Base-by-base conservation (phyloP, 768 basidiomycete genomes). In the Kockovaella imperatae region DNA sequence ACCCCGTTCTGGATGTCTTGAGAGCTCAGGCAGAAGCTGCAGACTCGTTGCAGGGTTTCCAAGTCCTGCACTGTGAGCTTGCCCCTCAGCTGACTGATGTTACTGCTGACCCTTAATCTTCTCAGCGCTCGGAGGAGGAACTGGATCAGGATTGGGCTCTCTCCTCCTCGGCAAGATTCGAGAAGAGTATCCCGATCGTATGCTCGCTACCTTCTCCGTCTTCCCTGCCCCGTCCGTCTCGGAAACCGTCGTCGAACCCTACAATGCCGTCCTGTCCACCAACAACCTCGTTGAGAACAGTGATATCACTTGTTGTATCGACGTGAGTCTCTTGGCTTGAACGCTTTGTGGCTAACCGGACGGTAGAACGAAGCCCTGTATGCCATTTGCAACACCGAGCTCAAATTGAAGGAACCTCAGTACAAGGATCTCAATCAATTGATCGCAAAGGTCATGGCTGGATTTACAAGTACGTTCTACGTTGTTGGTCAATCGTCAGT, bases 361-460 rank as follows among this genome's bases (percentile, higher is more conserved):
- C 24, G 11, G 10, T 41, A 74, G 66, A 72, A 74, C 56, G 70
- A 73, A 50, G 71, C 71, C 13, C 57, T 74, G 8, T 74, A 74
- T 59, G 53, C 73, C 39, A 73, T 74, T 45, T 50, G 62, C 46
- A 47, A 56, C 26, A 59, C 54, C 36, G 63, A 64, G 24, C 56
- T 74, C 32, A 70, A 71, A 52, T 48, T 54, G 26, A 51, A 58
- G 40, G 47, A 49, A 14, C 74, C 74, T 1, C 42, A 57, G 15
- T 69, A 73, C 54, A 50, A 59, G 15, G 65, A 73, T 20, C 60
- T 74, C 20, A 74, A 74, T 64, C 50, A 82, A 80, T 73, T 93
- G 30, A 81, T 95, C 42, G 78, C 89, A 1, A 83, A 82, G 65
- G 88, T 93, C 30, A 93, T 97, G 87, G 85, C 86, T 53, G 93